Percentiles rank a stretch among this genome's conserved stretches.
These are phyloP conservation scores for Podila minutissima DNA, from an alignment of 192 early-diverging fungal genomes.

Conservation along the genomic window DNA sequence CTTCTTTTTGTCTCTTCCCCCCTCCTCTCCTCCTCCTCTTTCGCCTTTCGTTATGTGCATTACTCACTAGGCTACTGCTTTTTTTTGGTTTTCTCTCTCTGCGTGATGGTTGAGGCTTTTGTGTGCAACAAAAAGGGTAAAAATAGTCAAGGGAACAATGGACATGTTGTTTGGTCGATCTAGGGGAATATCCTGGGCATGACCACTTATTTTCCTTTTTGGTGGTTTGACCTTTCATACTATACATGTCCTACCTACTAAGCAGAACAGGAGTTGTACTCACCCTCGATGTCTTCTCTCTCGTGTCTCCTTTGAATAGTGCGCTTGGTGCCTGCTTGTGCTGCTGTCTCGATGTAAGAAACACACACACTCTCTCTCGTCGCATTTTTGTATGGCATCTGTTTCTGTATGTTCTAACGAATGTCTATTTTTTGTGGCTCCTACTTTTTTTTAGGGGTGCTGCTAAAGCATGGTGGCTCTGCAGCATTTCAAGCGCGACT, in stretches of 20 bases:
- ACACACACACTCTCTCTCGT: neutral
- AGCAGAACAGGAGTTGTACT: neutral
- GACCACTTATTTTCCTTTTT: no score
- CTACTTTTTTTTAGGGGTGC: constrained; percentile 7
- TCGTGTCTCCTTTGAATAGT: neutral
- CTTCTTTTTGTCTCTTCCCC: no score
- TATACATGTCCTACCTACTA: neutral
- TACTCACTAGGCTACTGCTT: neutral
- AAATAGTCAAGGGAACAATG: no score
- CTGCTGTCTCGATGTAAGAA: constrained; percentile 41
- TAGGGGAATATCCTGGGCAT: no score
- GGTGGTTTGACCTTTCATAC: no score
- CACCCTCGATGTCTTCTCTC: neutral
- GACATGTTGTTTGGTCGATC: no score
- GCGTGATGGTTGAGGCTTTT: neutral
- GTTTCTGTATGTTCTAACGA: neutral
- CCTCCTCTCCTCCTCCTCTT: no score
- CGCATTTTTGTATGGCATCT: neutral
- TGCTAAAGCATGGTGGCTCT: neutral
- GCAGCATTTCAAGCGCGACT: neutral
- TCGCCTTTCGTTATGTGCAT: neutral
- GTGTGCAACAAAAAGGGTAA: neutral
- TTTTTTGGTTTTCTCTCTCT: neutral
- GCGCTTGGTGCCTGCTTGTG: constrained; percentile 34
- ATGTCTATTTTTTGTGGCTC: no score